Conservation (phyloP, 345 rosid species). For the Populus euphratica region DNA sequence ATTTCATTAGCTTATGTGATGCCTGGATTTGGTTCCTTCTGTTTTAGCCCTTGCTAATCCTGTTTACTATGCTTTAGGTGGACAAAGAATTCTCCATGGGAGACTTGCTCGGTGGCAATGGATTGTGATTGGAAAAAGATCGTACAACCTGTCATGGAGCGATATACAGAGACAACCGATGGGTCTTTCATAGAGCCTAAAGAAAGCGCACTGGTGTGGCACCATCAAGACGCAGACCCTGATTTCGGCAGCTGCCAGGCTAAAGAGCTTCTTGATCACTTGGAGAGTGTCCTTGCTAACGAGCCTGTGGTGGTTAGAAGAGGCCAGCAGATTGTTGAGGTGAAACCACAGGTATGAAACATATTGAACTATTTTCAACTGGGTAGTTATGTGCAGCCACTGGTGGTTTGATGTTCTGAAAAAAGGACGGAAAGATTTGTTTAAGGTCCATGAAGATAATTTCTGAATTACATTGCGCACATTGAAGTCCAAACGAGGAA, state of each 20-base stretch:
- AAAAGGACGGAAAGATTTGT: background rate
- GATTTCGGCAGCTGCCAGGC: constrained; percentile 74
- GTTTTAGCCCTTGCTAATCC: background rate
- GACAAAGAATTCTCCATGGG: constrained; percentile 58
- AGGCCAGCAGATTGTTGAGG: constrained; percentile 79
- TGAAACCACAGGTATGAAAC: constrained; percentile 75
- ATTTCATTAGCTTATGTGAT: background rate
- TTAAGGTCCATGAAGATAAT: too few species aligned
- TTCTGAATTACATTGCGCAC: background rate
- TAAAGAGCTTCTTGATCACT: constrained; percentile 79
- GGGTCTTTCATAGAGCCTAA: constrained; percentile 77
- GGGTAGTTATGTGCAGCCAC: background rate
- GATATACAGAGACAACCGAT: constrained; percentile 71
- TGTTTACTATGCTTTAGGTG: constrained; percentile 39
- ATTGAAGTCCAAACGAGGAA: background rate
- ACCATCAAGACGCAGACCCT: constrained; percentile 67
- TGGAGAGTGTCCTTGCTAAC: constrained; percentile 75
- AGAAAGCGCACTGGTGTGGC: constrained; percentile 88
- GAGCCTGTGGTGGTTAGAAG: constrained; percentile 86
- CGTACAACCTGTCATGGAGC: constrained; percentile 73
- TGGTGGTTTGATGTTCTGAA: background rate
- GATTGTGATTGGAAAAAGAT: constrained; percentile 65
- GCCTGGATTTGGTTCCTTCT: background rate
- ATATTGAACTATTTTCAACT: background rate
- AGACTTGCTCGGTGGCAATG: constrained; percentile 31